phyloP scores from a whole-genome alignment of 2,329 filamentous ascomycete genomes.

The Dactylellina sp. region DNA sequence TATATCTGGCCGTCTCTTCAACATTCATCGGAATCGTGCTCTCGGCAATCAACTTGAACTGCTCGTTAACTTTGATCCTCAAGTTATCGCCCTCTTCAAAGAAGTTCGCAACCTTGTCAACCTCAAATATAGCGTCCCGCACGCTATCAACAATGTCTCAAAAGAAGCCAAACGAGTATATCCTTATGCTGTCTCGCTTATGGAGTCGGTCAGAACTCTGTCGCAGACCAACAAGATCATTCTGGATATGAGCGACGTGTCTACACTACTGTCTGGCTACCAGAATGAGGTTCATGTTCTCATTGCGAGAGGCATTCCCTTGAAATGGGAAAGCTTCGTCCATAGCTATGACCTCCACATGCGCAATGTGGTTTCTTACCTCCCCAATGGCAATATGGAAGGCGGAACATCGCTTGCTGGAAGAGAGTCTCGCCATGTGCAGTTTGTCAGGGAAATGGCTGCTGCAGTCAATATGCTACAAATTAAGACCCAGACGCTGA shows the following conservation, averaged over 20 bases:
- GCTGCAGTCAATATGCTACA: conserved; percentile 87
- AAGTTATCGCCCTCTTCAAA: conserved; percentile 98
- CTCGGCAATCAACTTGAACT: conserved; percentile 89
- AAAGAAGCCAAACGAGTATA: conserved; percentile 99
- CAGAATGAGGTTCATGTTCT: conserved; percentile 88
- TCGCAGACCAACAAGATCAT: conserved; percentile 89
- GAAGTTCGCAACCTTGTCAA: conserved; percentile 96
- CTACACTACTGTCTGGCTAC: conserved; percentile 88
- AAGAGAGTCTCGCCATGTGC: conserved; percentile 90
- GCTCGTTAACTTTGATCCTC: conserved; percentile 93
- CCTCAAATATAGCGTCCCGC: conserved; percentile 93
- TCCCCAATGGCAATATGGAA: conserved; percentile 72
- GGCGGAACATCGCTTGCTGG: conserved; percentile 67
- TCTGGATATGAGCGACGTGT: conserved; percentile 84
- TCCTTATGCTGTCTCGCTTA: conserved; percentile 94
- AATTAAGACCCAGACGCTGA: conserved; percentile 82
- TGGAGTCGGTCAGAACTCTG: conserved; percentile 97
- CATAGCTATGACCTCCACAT: conserved; percentile 94
- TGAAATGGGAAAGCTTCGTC: conserved; percentile 98
- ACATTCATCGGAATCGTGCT: conserved; percentile 87
- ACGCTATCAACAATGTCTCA: conserved; percentile 92
- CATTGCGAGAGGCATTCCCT: conserved; percentile 84
- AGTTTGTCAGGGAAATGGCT: conserved; percentile 95
- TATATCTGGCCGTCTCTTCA: conserved; percentile 91
- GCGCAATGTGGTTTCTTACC: conserved; percentile 70